A percentile compares a stretch with the other conserved stretches of the same genome.
These are phyloP conservation scores for Hypholoma sublateritium DNA, from an alignment of 768 basidiomycete species.

Conservation along the genomic window DNA sequence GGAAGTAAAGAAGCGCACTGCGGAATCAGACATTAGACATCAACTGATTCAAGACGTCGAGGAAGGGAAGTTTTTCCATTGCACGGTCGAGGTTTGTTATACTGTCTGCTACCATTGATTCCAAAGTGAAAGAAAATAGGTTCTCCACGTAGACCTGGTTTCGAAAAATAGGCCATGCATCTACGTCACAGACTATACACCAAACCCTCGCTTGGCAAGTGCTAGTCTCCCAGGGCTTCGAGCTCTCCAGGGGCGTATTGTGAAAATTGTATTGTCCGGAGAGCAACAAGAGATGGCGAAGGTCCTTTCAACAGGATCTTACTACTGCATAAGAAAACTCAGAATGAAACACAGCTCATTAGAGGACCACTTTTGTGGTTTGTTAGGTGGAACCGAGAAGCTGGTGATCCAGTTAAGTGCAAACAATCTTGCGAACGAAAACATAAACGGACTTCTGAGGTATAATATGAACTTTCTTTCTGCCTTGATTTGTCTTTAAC, in stretches of 20 bases:
- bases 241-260: slow-evolving; percentile 48
- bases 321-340: slow-evolving; percentile 51
- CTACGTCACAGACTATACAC: slow-evolving; percentile 69
- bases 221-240: slow-evolving; percentile 35
- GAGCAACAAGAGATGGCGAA: slow-evolving; percentile 41
- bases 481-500: not conserved
- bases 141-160: slow-evolving; percentile 41
- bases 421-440: slow-evolving; percentile 32
- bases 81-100: slow-evolving; percentile 54
- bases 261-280: slow-evolving; percentile 53
- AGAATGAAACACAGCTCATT: slow-evolving; percentile 39
- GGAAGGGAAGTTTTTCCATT: slow-evolving; percentile 46
- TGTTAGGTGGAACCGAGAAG: slow-evolving; percentile 44
- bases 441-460: slow-evolving; percentile 42
- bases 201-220: slow-evolving; percentile 41
- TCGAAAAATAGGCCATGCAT: slow-evolving; percentile 34
- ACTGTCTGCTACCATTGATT: not conserved
- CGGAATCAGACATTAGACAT: slow-evolving; percentile 37
- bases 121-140: slow-evolving; percentile 30
- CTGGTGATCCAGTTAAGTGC: slow-evolving; percentile 45
- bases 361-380: slow-evolving; percentile 36
- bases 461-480: slow-evolving; percentile 19
- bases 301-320: slow-evolving; percentile 37
- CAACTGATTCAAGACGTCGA: slow-evolving; percentile 47
- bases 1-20: slow-evolving; percentile 28